phyloP scores from a whole-genome alignment of 495 filamentous ascomycete genomes.

The Poronia punctata region DNA sequence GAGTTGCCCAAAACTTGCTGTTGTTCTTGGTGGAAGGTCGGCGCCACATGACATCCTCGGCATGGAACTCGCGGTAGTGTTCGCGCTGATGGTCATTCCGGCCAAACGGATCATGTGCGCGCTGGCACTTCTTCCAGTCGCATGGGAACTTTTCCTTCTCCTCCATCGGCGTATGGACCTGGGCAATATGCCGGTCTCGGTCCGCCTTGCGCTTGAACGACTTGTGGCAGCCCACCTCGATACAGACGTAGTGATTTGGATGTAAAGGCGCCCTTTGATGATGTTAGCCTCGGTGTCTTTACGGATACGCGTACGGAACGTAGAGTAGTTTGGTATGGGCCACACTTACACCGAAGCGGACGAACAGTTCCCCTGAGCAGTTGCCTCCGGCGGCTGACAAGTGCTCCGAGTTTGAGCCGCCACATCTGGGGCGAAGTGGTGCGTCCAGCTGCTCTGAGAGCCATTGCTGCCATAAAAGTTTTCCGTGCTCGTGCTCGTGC shows the following conservation, averaged over 20 bases:
- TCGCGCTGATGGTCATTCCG: constrained; percentile 43
- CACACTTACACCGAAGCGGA: constrained; percentile 12
- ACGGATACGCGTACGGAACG: neutral
- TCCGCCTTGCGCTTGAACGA: constrained; percentile 41
- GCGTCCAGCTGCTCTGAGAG: constrained; percentile 4
- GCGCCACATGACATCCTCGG: constrained; percentile 38
- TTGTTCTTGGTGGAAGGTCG: constrained; percentile 14
- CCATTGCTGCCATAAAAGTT: neutral
- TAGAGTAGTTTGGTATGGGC: no score
- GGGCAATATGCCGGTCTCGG: constrained; percentile 37
- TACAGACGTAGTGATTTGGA: constrained; percentile 18
- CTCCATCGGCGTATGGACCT: constrained; percentile 27
- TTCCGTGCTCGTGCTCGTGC: no score
- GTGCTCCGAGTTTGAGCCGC: constrained; percentile 12
- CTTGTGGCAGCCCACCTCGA: constrained; percentile 22
- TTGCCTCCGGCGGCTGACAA: constrained; percentile 12
- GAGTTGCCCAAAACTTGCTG: constrained; percentile 18
- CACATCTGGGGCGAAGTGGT: constrained; percentile 13
- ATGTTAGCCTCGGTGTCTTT: constrained; percentile 6
- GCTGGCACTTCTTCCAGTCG: constrained; percentile 35
- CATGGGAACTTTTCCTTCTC: constrained; percentile 33
- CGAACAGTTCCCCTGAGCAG: neutral
- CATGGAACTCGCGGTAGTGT: constrained; percentile 43
- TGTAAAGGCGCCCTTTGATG: constrained; percentile 10
- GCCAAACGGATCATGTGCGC: constrained; percentile 30